Percentiles rank a stretch among this genome's conserved stretches.
These are phyloP conservation scores for Haberlea rhodopensis DNA, from an alignment of 257 asterid genomes.

Conservation along the genomic window DNA sequence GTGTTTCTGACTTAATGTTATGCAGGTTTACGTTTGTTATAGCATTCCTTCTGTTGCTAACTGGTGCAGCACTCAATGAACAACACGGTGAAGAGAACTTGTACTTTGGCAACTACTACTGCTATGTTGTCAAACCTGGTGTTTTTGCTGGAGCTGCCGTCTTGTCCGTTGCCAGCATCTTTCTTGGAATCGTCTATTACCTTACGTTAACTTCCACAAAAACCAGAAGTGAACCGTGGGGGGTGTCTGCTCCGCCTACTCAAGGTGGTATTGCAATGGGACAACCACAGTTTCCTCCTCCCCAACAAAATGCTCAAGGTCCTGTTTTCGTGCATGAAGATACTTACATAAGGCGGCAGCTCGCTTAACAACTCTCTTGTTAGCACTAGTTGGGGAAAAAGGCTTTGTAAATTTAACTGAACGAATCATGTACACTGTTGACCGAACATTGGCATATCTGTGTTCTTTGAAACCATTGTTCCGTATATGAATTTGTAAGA, in stretches of 20 bases:
- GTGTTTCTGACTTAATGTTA: too few relatives aligned
- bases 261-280: constrained; percentile 83
- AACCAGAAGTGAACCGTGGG: constrained; percentile 37
- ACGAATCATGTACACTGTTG: not conserved
- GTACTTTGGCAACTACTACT: constrained; percentile 64
- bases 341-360: constrained; percentile 77
- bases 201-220: constrained; percentile 44
- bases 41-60: constrained; percentile 77
- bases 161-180: constrained; percentile 62
- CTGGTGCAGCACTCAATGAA: constrained; percentile 89
- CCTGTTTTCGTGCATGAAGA: constrained; percentile 92
- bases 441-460: not conserved
- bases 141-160: constrained; percentile 87
- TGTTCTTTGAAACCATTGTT: not conserved
- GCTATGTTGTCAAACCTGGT: constrained; percentile 80
- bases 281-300: constrained; percentile 71
- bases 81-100: constrained; percentile 76
- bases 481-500: not conserved
- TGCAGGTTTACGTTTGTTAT: constrained; percentile 88
- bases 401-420: not conserved
- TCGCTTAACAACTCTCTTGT: constrained; percentile 31
- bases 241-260: constrained; percentile 37
- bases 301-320: constrained; percentile 39
- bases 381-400: not conserved
- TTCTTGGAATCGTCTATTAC: constrained; percentile 68